phyloP scores from a whole-genome alignment of 805 yeast species.

The Candida ipomoeae region DNA sequence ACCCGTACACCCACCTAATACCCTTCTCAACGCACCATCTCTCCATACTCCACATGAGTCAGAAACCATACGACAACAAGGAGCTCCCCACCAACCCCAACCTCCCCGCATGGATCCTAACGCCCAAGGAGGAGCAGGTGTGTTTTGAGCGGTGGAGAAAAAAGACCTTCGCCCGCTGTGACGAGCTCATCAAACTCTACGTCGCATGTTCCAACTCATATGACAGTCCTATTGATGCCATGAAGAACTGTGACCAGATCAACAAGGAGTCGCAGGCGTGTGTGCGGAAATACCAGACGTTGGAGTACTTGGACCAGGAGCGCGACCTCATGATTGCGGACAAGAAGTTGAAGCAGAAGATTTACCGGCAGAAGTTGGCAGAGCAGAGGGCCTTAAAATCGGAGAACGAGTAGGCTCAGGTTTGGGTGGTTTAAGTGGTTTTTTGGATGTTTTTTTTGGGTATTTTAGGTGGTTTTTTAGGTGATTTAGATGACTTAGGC shows the following conservation, averaged over 20 bases:
- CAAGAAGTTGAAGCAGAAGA: conserved; percentile 41
- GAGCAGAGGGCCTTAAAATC: neutral
- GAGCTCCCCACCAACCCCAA: conserved; percentile 40
- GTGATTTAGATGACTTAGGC: too few species aligned
- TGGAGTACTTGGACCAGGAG: conserved; percentile 64
- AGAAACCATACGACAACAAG: conserved; percentile 34
- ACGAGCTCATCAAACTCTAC: conserved; percentile 58
- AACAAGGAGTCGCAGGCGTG: conserved; percentile 61
- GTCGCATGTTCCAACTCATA: conserved; percentile 59
- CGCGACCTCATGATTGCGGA: conserved; percentile 60
- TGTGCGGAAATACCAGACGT: conserved; percentile 54
- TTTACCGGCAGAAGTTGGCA: conserved; percentile 14
- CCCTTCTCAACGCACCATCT: too few species aligned
- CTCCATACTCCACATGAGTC: conserved; percentile 22
- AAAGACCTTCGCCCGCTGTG: conserved; percentile 62
- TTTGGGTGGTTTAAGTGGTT: too few species aligned
- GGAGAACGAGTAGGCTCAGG: too few species aligned
- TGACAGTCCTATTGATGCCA: conserved; percentile 57
- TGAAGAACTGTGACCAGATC: conserved; percentile 60
- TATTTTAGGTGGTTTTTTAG: too few species aligned
- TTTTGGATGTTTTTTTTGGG: too few species aligned
- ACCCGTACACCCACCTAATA: neutral
- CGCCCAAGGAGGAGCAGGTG: conserved; percentile 72
- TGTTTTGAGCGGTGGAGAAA: conserved; percentile 68
- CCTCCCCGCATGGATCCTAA: conserved; percentile 70